These are phyloP conservation scores for Penicillium glabrum DNA, from an alignment of 2,329 filamentous ascomycete species.

Conservation along the genomic window DNA sequence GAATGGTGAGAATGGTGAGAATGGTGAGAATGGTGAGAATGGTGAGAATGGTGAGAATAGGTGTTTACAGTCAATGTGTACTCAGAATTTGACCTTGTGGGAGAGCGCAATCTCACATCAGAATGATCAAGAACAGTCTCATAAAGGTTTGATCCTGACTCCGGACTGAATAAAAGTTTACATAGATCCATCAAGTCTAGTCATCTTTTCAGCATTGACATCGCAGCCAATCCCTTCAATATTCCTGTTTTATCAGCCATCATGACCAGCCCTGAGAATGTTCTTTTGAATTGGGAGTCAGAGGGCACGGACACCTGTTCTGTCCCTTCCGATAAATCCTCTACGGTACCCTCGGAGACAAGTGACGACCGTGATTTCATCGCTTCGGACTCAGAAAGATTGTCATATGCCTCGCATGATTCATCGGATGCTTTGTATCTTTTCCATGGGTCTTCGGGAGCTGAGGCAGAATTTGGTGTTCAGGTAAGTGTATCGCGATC, in stretches of 20 bases:
- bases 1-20: no score
- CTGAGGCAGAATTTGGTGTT: not conserved
- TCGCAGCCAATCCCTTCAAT: not conserved
- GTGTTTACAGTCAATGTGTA: no score
- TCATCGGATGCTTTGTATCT: not conserved
- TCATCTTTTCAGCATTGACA: not conserved
- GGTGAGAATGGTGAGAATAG: no score
- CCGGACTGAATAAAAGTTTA: not conserved
- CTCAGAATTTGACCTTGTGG: no score
- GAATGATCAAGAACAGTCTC: no score
- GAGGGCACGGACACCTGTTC: not conserved
- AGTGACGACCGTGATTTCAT: not conserved
- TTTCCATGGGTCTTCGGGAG: not conserved
- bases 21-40: no score
- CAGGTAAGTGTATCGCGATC: not conserved
- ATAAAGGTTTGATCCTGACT: no score
- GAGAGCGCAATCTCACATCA: no score
- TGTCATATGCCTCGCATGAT: not conserved
- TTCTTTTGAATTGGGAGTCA: not conserved
- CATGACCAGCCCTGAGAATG: not conserved
- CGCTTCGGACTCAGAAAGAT: not conserved
- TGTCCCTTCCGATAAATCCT: not conserved
- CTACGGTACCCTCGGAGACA: not conserved
- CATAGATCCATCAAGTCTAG: not conserved
- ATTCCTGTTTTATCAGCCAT: not conserved